A percentile compares a stretch with the other conserved stretches of the same genome.
Conservation (phyloP, 2,329 filamentous ascomycete genomes). For the Trichophyton benhamiae region DNA sequence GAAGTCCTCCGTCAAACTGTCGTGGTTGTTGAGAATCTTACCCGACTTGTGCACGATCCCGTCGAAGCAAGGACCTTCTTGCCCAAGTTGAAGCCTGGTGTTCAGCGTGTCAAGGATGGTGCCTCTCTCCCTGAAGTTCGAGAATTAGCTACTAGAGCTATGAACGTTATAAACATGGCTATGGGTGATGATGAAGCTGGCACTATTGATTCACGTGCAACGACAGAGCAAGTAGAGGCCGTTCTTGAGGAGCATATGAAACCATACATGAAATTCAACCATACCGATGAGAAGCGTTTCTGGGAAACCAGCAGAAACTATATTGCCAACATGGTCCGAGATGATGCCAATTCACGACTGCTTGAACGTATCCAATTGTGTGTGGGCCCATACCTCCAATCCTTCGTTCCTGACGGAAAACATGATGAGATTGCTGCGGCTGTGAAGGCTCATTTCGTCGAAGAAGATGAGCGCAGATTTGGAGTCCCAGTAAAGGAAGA, state of each 20-base stretch:
- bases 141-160: conserved; percentile 69
- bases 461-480: conserved; percentile 77
- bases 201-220: conserved; percentile 50
- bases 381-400: conserved; percentile 62
- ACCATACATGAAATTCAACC: conserved; percentile 51
- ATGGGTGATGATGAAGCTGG: conserved; percentile 62
- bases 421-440: conserved; percentile 56
- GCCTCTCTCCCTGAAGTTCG: conserved; percentile 91
- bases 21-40: conserved; percentile 94
- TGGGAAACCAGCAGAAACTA: conserved; percentile 60
- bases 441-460: conserved; percentile 65
- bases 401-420: conserved; percentile 51
- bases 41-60: conserved; percentile 91
- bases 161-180: conserved; percentile 81
- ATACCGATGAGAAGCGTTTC: conserved; percentile 48
- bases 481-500: conserved; percentile 77
- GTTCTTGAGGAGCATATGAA: conserved; percentile 63
- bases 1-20: conserved; percentile 93
- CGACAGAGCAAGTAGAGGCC: conserved; percentile 56
- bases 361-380: conserved; percentile 57
- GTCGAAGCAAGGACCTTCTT: conserved; percentile 90
- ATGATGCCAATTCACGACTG: conserved; percentile 75
- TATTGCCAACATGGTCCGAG: conserved; percentile 70
- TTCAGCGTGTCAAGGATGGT: conserved; percentile 74
- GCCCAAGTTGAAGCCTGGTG: conserved; percentile 86